Evolutionary conservation across 108 stramenopile genomes (phyloP), one percentile per base, ranked within the genome.

Genomic region (Schizochytrium sp.): DNA sequence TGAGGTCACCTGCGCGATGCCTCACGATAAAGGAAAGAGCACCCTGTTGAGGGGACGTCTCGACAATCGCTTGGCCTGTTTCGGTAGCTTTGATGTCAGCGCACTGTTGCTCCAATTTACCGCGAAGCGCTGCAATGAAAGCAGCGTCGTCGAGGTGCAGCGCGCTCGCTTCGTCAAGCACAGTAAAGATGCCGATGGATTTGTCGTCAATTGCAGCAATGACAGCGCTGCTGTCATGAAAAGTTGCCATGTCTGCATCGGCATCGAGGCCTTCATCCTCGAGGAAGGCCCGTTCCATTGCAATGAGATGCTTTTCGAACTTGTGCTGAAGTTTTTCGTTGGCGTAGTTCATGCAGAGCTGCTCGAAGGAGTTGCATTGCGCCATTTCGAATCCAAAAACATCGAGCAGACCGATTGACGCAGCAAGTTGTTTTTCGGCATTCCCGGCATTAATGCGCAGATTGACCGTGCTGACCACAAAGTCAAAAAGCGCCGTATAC

Each of bases 331-430:
- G 76, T 45, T 83, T 88, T 47, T 88, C 88, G 63, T 88, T 88
- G 14, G 88, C 88, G 29, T 88, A 88, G 69, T 88, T 88, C 41
- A 88, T 88, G 29, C 88, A 88, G 3, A 88, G 88, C 60, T 88
- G 88, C 60, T 88, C 88, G 5, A 88, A 88, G 21, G 60, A 60
- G n/a, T 88, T 88, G 6, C 51, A 3, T 23, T 83, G 48, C 48
- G 45, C 48, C 18, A 53, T 18, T 23, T 83, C 76, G 16, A 83
- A 83, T 14, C 76, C 76, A 53, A 83, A 83, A 12, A 83, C 51
- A 4, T 83, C 76, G n/a, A 83, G 51, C 23, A 83, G 45, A 45
- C 48, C 76, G 48, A 83, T 83, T 12, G 76, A 53, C 18, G 76
- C 76, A 18, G 63, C 14, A 4, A 18, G 4, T 16, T 47, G 48